Evolutionary conservation across 176 grass and related monocot genomes (phyloP).

Genomic region (Phyllostachys edulis): DNA sequence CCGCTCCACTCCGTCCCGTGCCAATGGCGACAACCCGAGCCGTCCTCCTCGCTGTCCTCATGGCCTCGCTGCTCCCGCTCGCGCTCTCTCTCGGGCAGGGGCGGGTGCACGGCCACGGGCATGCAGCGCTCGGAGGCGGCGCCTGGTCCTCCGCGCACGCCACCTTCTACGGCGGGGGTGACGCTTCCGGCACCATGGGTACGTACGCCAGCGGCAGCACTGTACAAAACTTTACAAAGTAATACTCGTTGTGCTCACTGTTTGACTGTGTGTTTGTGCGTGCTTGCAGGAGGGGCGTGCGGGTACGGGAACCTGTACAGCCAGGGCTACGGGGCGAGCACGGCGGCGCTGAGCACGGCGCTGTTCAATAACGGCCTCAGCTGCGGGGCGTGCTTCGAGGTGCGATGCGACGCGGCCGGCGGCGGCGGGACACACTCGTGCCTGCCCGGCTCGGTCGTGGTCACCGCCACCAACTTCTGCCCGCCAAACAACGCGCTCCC

Average conservation of each 20-base stretch:
- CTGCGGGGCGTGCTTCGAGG: slow-evolving; percentile 85
- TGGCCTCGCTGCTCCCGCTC: slow-evolving; percentile 27
- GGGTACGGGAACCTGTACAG: slow-evolving; percentile 96
- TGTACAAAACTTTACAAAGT: not conserved
- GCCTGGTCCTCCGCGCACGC: slow-evolving; percentile 68
- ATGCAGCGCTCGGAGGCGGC: slow-evolving; percentile 25
- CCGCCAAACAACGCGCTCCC: slow-evolving; percentile 75
- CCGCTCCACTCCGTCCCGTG: not conserved
- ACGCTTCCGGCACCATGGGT: slow-evolving; percentile 93
- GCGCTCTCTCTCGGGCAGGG: not conserved
- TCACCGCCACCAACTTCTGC: slow-evolving; percentile 94
- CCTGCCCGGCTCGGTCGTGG: slow-evolving; percentile 68
- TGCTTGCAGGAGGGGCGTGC: slow-evolving; percentile 62
- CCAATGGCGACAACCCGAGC: slow-evolving; percentile 23
- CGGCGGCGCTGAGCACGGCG: slow-evolving; percentile 86
- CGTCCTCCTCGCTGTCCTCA: slow-evolving; percentile 15
- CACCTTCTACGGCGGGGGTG: slow-evolving; percentile 93
- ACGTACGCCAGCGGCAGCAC: not conserved
- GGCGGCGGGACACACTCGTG: slow-evolving; percentile 51
- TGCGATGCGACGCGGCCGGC: slow-evolving; percentile 52
- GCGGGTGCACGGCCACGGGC: not conserved
- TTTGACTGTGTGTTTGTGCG: not conserved
- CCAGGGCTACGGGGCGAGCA: slow-evolving; percentile 87
- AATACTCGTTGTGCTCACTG: not conserved
- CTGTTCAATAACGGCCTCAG: slow-evolving; percentile 90